A percentile compares a stretch with the other conserved stretches of the same genome.
These are phyloP conservation scores for Thraustochytrium sp. DNA, from an alignment of 352 stramenopile genomes.

Conservation along the genomic window DNA sequence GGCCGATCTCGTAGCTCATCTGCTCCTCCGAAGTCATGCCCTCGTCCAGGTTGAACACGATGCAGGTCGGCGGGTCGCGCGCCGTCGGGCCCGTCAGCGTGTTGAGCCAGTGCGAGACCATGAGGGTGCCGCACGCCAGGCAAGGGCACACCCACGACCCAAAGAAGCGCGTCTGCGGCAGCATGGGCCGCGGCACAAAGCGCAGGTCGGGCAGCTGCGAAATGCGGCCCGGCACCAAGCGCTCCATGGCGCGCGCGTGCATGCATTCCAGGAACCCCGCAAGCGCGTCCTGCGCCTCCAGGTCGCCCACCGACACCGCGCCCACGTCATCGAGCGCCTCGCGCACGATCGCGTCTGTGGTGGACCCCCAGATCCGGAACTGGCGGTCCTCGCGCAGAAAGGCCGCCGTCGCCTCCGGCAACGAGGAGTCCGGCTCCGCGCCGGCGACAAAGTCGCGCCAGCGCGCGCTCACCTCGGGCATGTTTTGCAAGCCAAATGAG, in stretches of 20 bases:
- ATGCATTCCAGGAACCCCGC: neutral
- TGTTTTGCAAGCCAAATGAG: slow-evolving; percentile 14
- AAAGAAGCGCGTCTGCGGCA: slow-evolving; percentile 29
- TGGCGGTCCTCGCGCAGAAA: slow-evolving; percentile 8
- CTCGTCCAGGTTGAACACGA: slow-evolving; percentile 39
- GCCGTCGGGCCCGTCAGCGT: neutral
- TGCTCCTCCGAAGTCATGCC: slow-evolving; percentile 38
- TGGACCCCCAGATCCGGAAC: neutral
- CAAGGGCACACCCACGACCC: slow-evolving; percentile 37
- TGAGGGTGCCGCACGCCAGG: neutral
- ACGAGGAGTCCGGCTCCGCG: neutral
- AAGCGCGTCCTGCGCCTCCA: neutral
- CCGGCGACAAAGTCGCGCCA: neutral
- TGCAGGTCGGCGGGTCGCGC: neutral
- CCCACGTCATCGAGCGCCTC: neutral
- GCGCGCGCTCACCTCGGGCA: neutral
- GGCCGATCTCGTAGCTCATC: slow-evolving; percentile 30
- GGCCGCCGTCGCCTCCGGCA: neutral
- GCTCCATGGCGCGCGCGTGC: neutral
- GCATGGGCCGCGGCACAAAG: neutral
- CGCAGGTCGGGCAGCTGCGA: neutral
- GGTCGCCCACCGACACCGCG: neutral
- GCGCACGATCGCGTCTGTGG: neutral
- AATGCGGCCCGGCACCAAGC: neutral
- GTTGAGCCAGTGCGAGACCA: slow-evolving; percentile 39